Conservation (phyloP, 202 grass and related monocot genomes). For the Sporobolus alterniflorus region DNA sequence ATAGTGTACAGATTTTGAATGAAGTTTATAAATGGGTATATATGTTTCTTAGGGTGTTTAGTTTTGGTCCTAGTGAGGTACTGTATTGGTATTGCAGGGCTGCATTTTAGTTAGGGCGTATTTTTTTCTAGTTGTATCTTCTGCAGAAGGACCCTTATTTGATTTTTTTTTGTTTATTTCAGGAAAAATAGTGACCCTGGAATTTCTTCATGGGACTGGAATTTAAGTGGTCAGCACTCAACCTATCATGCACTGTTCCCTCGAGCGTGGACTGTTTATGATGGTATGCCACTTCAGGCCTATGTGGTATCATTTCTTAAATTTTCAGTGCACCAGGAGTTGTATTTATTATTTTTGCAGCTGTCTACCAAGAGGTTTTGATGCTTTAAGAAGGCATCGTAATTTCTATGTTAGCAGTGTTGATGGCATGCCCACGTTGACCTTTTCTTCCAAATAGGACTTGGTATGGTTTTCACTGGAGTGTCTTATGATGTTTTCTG, state of each 20-base stretch:
- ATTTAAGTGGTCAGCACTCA: constrained; percentile 92
- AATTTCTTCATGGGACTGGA: constrained; percentile 99
- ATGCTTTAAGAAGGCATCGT: constrained; percentile 9
- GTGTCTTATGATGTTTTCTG: constrained; percentile 15
- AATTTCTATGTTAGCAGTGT: not conserved
- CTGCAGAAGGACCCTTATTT: not conserved
- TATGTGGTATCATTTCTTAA: constrained; percentile 14
- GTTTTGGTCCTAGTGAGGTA: not conserved
- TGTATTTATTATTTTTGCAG: not conserved
- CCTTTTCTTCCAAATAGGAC: not conserved
- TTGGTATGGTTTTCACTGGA: not conserved
- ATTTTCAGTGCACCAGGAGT: not conserved
- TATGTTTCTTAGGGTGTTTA: constrained; percentile 11
- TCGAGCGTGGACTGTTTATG: constrained; percentile 98
- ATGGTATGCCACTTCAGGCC: constrained; percentile 62
- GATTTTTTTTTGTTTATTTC: constrained; percentile 15
- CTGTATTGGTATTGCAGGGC: not conserved
- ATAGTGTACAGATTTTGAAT: not conserved
- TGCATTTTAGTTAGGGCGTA: not conserved
- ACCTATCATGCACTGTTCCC: constrained; percentile 99
- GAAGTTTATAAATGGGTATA: constrained; percentile 26
- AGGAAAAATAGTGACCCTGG: constrained; percentile 82
- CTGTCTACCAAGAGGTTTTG: not conserved
- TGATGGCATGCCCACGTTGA: not conserved
- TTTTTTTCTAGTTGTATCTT: constrained; percentile 24